Evolutionary conservation across 331 rosid genomes (phyloP).

Genomic region (Rhamnella rubrinervis): DNA sequence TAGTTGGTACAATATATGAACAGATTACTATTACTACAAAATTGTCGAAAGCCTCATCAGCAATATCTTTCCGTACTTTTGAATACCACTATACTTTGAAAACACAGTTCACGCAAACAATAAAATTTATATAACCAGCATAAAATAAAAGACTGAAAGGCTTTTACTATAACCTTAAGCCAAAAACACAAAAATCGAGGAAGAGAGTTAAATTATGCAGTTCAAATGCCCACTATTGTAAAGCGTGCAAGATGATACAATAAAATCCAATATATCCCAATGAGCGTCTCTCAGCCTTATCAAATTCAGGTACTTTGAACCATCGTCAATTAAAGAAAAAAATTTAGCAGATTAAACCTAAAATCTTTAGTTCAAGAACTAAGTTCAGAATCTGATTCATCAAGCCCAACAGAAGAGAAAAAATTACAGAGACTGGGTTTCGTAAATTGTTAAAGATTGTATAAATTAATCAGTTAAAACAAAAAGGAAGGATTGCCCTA

Average conservation of each 20-base stretch:
- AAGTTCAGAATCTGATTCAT: conserved; percentile 11
- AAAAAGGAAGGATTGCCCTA: neutral
- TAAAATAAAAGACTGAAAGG: neutral
- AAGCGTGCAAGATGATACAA: neutral
- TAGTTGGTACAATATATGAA: too few species aligned
- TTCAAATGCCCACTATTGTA: neutral
- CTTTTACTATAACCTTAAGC: neutral
- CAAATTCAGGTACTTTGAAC: conserved; percentile 13
- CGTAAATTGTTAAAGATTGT: neutral
- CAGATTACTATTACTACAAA: neutral
- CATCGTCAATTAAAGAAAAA: neutral
- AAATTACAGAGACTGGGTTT: neutral
- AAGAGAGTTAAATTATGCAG: neutral
- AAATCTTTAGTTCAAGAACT: conserved; percentile 1
- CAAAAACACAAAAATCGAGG: neutral
- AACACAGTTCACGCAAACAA: neutral
- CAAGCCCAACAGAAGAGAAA: neutral
- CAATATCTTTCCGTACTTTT: neutral
- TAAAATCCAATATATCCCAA: too few species aligned
- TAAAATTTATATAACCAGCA: neutral
- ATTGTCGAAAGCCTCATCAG: neutral
- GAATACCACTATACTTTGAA: neutral
- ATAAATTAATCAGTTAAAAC: neutral
- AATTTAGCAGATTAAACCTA: conserved; percentile 3
- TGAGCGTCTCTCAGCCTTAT: neutral